Conservation (phyloP, 1,284 basidiomycete species). For the Tausonia pullulans region DNA sequence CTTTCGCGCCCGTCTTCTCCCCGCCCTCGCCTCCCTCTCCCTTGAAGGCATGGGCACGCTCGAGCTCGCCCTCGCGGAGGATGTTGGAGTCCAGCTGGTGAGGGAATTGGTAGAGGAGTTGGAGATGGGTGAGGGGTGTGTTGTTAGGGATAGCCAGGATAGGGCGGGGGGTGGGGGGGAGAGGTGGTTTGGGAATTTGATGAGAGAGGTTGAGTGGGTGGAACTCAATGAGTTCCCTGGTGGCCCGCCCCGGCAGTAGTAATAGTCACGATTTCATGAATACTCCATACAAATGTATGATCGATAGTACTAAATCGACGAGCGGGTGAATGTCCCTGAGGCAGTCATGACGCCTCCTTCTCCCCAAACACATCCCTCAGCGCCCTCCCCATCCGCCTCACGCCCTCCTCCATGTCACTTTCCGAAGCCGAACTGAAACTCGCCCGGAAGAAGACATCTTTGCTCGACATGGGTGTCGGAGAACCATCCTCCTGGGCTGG, state of each 20-base stretch:
- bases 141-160: conserved; percentile 62
- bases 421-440: not conserved
- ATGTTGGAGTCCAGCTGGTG: conserved; percentile 56
- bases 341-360: too few species aligned
- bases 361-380: conserved; percentile 1
- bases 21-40: conserved; percentile 38
- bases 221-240: conserved; percentile 32
- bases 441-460: conserved; percentile 4
- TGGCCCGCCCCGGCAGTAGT: too few species aligned
- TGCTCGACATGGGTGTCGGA: not conserved
- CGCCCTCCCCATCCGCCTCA: not conserved
- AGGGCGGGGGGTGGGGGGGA: conserved; percentile 43
- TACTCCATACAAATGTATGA: too few species aligned
- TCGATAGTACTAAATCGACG: too few species aligned
- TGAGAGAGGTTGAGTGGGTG: conserved; percentile 56
- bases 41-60: conserved; percentile 35
- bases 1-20: conserved; percentile 53
- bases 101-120: conserved; percentile 62
- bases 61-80: conserved; percentile 56
- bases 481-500: not conserved
- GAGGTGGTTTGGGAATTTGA: conserved; percentile 57
- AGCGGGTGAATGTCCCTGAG: too few species aligned
- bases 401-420: conserved; percentile 7
- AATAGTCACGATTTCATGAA: too few species aligned
- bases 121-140: conserved; percentile 41